A percentile compares a stretch with the other conserved stretches of the same genome.
phyloP scores from a whole-genome alignment of 345 rosid species.

The Lumnitzera littorea region DNA sequence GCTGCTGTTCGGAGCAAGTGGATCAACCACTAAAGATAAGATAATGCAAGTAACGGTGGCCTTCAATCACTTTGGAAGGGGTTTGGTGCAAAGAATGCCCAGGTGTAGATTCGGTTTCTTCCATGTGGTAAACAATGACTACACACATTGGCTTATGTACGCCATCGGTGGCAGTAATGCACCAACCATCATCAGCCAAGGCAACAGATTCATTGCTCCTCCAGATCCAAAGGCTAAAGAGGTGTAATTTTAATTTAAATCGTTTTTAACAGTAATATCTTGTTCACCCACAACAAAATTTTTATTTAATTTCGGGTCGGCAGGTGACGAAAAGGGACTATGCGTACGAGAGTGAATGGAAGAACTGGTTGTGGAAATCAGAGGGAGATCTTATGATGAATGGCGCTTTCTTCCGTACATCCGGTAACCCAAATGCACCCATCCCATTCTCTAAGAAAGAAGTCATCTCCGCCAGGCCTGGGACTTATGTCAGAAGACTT shows the following conservation, averaged over 20 bases:
- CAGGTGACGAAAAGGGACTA: constrained; percentile 41
- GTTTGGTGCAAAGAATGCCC: constrained; percentile 50
- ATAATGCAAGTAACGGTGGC: constrained; percentile 67
- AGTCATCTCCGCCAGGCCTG: constrained; percentile 24
- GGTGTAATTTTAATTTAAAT: constrained; percentile 12
- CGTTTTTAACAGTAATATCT: too few species aligned
- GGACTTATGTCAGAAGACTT: constrained; percentile 20
- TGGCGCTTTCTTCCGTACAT: constrained; percentile 30
- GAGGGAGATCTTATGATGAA: constrained; percentile 34
- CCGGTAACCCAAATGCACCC: constrained; percentile 14
- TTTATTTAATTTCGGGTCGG: neutral
- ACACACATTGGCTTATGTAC: constrained; percentile 69
- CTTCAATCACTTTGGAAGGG: constrained; percentile 67
- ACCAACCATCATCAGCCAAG: constrained; percentile 68
- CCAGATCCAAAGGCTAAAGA: constrained; percentile 31
- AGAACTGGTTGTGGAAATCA: constrained; percentile 34
- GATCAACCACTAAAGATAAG: constrained; percentile 22
- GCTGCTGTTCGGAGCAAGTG: constrained; percentile 65
- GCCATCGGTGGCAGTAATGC: constrained; percentile 65
- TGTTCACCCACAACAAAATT: too few species aligned
- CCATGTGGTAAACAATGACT: constrained; percentile 76
- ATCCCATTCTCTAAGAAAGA: constrained; percentile 10
- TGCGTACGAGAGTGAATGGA: constrained; percentile 24
- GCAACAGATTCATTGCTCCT: constrained; percentile 73
- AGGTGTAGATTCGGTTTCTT: constrained; percentile 51